Evolutionary conservation across 176 grass and related monocot species (phyloP), one percentile per base, ranked within the genome.

Genomic region (Luzula sylvatica): DNA sequence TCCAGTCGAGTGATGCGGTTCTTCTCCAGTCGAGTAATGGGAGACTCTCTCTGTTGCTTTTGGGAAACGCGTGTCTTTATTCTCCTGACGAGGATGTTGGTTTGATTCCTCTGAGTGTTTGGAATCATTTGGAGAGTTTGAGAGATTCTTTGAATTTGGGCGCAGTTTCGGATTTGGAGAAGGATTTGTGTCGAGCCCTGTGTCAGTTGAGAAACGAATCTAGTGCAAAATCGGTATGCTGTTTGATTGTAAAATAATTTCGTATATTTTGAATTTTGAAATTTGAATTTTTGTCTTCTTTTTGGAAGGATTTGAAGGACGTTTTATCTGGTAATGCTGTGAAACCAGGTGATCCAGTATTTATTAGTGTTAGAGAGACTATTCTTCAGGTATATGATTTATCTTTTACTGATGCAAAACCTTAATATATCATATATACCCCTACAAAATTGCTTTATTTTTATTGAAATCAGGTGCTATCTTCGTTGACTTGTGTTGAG

Each of bases 51-150:
- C 75, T 95, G 39, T 58, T 85, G 55, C 76, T 95, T 53, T 56
- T 95, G 66, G 87, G 80, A 49, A 95, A 44, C 75, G 83, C 80
- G 25, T 95, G 89, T 44, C 73, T 95, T 53, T 85, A 95, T 82
- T 84, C 89, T 53, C 47, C 76, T 88, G 67, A 77, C 72, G 89
- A 88, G 55, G 89, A 95, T 72, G 78, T 85, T 11, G 38, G 56
- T 78, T 70, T 88, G 67, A 78, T 95, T 70, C 89, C 89, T 78
- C 79, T 88, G 61, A 60, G 52, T 78, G 83, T 95, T 76, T 95
- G 89, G 89, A 75, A 62, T 58, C 83, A 82, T 50, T 46, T 95
- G 73, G 80, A 95, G 58, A 82, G 48, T 47, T 88, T 95, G 83
- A 74, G 78, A 43, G 53, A 56, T 25, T 85, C 83, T 66, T 26